These are phyloP conservation scores for Salix brachista DNA, from an alignment of 345 rosid species.

Conservation along the genomic window DNA sequence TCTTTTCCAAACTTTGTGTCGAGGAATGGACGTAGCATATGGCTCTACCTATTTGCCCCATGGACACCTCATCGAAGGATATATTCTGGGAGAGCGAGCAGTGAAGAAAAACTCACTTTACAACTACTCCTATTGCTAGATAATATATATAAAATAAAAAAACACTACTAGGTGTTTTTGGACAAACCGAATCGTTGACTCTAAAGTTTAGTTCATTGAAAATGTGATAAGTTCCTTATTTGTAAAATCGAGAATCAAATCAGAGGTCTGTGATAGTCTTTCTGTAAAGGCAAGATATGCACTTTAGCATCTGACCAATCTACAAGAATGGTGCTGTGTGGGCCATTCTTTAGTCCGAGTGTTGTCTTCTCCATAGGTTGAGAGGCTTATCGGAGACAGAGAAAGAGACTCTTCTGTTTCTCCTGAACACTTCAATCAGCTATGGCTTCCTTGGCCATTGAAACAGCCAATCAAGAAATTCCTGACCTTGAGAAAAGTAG, in stretches of 20 bases:
- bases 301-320: constrained; percentile 17
- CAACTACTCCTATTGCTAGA: too few species aligned
- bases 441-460: constrained; percentile 38
- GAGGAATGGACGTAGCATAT: too few species aligned
- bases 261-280: not conserved
- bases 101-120: too few species aligned
- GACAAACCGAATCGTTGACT: not conserved
- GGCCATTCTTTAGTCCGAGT: not conserved
- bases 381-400: constrained; percentile 9
- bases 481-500: constrained; percentile 39
- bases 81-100: too few species aligned
- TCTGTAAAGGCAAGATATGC: not conserved
- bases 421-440: constrained; percentile 88
- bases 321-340: not conserved
- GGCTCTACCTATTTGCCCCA: too few species aligned
- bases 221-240: too few species aligned
- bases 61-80: too few species aligned
- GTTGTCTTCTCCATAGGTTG: not conserved
- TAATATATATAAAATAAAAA: too few species aligned
- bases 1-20: too few species aligned
- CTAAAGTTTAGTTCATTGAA: not conserved
- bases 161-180: not conserved
- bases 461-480: constrained; percentile 25
- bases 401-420: constrained; percentile 49
- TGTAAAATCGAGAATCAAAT: not conserved